Evolutionary conservation across 495 filamentous ascomycete species (phyloP).

Genomic region (Tuber magnatum): DNA sequence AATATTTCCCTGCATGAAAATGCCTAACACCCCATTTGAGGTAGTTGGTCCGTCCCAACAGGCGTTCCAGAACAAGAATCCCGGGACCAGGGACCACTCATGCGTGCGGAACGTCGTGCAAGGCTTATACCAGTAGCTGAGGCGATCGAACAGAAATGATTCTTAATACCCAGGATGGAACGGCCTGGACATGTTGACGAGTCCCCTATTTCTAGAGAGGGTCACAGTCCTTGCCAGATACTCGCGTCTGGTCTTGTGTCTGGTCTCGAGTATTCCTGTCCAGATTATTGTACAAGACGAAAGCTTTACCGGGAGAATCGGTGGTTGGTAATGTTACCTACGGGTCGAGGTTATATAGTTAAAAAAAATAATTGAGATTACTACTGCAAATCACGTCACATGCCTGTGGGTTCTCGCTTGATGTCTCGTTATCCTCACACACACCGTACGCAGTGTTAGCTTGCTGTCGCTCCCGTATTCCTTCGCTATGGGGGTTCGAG

Average conservation of each 20-base stretch:
- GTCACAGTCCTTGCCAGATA: background rate
- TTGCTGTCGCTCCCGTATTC: background rate
- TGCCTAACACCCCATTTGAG: background rate
- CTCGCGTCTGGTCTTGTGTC: background rate
- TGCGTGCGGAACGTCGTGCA: background rate
- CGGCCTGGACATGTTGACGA: background rate
- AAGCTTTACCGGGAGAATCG: constrained; percentile 3
- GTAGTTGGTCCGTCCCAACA: constrained; percentile 1
- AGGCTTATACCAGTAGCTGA: background rate
- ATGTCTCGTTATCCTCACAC: background rate
- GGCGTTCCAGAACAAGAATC: background rate
- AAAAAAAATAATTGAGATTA: background rate
- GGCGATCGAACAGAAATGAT: background rate
- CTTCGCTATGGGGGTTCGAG: background rate
- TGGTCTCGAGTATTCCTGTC: background rate
- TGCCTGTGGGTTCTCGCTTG: background rate
- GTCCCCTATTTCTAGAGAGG: background rate
- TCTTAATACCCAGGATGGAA: background rate
- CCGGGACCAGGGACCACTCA: background rate
- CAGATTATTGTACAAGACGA: background rate
- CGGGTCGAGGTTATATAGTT: background rate
- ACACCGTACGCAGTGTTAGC: background rate
- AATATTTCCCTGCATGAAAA: background rate
- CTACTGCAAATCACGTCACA: background rate
- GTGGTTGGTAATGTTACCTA: background rate